Percentiles rank a stretch among this genome's conserved stretches.
phyloP scores from a whole-genome alignment of 805 yeast species.

The Nakazawaea peltata region DNA sequence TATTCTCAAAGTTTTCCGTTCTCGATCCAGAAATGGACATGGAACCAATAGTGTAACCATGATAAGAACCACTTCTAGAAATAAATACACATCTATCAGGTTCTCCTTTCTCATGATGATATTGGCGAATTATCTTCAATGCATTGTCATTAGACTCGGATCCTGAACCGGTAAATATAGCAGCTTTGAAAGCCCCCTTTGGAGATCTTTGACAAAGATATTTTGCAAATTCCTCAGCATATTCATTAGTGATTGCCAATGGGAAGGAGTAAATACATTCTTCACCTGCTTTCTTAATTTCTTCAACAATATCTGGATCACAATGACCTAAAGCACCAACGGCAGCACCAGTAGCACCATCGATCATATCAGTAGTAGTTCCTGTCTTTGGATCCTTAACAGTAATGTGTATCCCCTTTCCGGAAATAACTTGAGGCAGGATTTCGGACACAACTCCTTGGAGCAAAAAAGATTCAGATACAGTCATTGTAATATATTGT shows the following conservation, averaged over 20 bases:
- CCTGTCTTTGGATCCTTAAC: constrained; percentile 29
- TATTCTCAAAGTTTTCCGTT: constrained; percentile 22
- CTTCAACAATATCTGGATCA: constrained; percentile 23
- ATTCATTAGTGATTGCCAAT: constrained; percentile 18
- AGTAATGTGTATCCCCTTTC: constrained; percentile 28
- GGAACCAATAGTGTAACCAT: constrained; percentile 39
- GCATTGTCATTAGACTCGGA: constrained; percentile 73
- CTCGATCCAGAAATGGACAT: constrained; percentile 28
- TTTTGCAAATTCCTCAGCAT: constrained; percentile 26
- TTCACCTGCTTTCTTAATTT: constrained; percentile 22
- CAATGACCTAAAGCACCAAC: constrained; percentile 31
- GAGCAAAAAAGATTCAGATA: constrained; percentile 28
- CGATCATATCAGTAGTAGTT: constrained; percentile 22
- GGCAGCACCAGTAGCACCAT: constrained; percentile 34
- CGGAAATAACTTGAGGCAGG: constrained; percentile 30
- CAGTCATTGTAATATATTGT: constrained; percentile 1
- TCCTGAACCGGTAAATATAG: constrained; percentile 49
- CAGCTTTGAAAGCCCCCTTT: constrained; percentile 30
- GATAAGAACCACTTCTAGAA: constrained; percentile 32
- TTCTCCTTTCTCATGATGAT: constrained; percentile 27
- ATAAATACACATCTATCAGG: constrained; percentile 26
- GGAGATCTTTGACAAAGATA: constrained; percentile 34
- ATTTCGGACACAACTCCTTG: constrained; percentile 30
- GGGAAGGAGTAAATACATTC: constrained; percentile 24
- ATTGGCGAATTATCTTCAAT: constrained; percentile 47